Evolutionary conservation across 768 basidiomycete species (phyloP).

Genomic region (Paxillus involutus): DNA sequence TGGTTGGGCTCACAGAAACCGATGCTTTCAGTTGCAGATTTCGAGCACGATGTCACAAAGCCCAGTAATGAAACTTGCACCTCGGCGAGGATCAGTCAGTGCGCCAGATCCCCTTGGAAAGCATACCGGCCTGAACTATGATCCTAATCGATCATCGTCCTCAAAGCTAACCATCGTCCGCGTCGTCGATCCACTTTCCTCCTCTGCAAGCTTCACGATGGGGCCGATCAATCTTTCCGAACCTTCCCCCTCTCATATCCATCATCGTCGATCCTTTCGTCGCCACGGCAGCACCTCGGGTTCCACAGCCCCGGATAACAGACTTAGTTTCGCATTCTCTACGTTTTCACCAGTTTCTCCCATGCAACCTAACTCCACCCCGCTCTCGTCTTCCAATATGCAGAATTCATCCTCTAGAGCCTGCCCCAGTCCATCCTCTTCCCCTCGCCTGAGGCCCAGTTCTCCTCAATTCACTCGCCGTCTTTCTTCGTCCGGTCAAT

Average conservation of each 20-base stretch:
- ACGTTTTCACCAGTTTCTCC: slow-evolving; percentile 47
- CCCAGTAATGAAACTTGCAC: slow-evolving; percentile 37
- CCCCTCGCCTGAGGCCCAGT: slow-evolving; percentile 49
- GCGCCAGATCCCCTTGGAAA: slow-evolving; percentile 69
- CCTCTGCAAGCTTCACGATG: slow-evolving; percentile 16
- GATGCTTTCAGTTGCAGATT: no score
- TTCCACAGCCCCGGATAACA: slow-evolving; percentile 27
- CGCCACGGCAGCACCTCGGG: slow-evolving; percentile 31
- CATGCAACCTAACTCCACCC: slow-evolving; percentile 14
- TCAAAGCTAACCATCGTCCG: slow-evolving; percentile 77
- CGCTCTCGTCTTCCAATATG: slow-evolving; percentile 24
- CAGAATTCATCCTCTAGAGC: slow-evolving; percentile 32
- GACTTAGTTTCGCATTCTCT: slow-evolving; percentile 66
- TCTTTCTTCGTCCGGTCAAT: slow-evolving; percentile 32
- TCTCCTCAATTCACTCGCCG: slow-evolving; percentile 40
- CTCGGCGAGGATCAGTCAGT: slow-evolving; percentile 65
- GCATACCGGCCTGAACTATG: slow-evolving; percentile 51
- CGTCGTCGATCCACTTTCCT: slow-evolving; percentile 39
- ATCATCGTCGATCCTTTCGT: slow-evolving; percentile 31
- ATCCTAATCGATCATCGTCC: slow-evolving; percentile 54
- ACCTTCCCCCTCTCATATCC: slow-evolving; percentile 23
- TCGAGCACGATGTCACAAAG: slow-evolving; percentile 17
- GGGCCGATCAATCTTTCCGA: slow-evolving; percentile 24
- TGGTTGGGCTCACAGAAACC: no score
- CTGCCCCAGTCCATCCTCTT: slow-evolving; percentile 28